phyloP scores from a whole-genome alignment of 2,329 filamentous ascomycete species.

The Xylaria sp. region DNA sequence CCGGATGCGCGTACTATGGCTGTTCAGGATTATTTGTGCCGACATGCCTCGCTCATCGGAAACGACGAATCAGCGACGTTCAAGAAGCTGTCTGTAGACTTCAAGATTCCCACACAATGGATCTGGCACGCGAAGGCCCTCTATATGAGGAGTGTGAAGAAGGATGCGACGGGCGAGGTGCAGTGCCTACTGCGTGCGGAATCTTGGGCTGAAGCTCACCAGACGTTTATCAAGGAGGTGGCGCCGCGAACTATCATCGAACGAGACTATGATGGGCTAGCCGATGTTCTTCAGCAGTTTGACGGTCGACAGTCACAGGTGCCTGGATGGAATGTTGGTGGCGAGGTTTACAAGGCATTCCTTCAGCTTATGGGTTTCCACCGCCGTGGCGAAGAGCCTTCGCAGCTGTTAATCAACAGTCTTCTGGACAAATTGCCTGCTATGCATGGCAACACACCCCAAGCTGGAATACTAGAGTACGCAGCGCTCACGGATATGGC shows the following conservation, averaged over 20 bases:
- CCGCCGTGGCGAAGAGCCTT: conserved; percentile 35
- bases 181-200: conserved; percentile 73
- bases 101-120: conserved; percentile 71
- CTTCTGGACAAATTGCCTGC: conserved; percentile 52
- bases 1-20: conserved; percentile 57
- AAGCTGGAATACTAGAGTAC: conserved; percentile 31
- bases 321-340: conserved; percentile 70
- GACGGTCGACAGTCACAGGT: conserved; percentile 56
- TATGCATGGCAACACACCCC: conserved; percentile 42
- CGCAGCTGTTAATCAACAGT: conserved; percentile 48
- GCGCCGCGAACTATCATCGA: conserved; percentile 79
- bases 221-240: conserved; percentile 72
- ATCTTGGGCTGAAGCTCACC: conserved; percentile 75
- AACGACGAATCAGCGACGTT: conserved; percentile 53
- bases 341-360: conserved; percentile 68
- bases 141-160: conserved; percentile 67
- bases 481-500: conserved; percentile 34
- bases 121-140: conserved; percentile 83
- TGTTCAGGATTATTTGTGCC: conserved; percentile 67
- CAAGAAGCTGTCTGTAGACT: conserved; percentile 54
- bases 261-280: conserved; percentile 67
- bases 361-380: conserved; percentile 44
- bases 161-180: conserved; percentile 66
- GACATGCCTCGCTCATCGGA: conserved; percentile 63
- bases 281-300: conserved; percentile 67